These are phyloP conservation scores for Bipolaris bicolor DNA, from an alignment of 2,329 filamentous ascomycete species.

Conservation along the genomic window DNA sequence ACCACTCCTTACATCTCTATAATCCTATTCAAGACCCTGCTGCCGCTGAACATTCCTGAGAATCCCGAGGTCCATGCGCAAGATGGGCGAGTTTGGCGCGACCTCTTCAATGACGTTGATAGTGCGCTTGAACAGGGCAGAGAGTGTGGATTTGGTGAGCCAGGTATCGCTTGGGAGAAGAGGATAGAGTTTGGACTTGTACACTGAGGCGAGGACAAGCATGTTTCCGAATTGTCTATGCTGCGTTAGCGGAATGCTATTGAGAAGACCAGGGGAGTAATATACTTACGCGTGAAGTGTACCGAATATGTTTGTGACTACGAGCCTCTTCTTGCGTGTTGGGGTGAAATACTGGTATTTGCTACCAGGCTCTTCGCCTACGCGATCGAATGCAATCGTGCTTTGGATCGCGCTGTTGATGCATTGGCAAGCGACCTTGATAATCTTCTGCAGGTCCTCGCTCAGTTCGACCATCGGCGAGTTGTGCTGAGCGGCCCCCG, in stretches of 20 bases:
- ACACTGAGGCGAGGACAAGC: slow-evolving; percentile 84
- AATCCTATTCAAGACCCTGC: slow-evolving; percentile 18
- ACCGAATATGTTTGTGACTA: slow-evolving; percentile 95
- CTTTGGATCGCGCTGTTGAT: slow-evolving; percentile 75
- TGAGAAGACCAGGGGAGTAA: background rate
- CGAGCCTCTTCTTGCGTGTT: slow-evolving; percentile 67
- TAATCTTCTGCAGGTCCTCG: slow-evolving; percentile 32
- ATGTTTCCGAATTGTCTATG: slow-evolving; percentile 94
- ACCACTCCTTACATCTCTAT: no score
- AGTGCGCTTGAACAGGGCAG: slow-evolving; percentile 57
- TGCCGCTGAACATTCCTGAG: slow-evolving; percentile 56
- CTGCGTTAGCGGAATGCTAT: slow-evolving; percentile 13
- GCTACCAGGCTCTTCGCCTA: slow-evolving; percentile 49
- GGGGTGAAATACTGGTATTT: slow-evolving; percentile 56
- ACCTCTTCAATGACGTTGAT: slow-evolving; percentile 76
- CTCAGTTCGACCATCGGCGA: slow-evolving; percentile 52
- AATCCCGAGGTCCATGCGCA: slow-evolving; percentile 76
- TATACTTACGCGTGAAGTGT: slow-evolving; percentile 70
- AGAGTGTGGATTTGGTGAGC: slow-evolving; percentile 36
- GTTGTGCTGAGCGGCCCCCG: slow-evolving; percentile 49
- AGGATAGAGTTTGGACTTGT: slow-evolving; percentile 61
- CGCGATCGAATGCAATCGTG: slow-evolving; percentile 78
- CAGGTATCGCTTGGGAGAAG: slow-evolving; percentile 31
- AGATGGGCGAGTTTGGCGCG: slow-evolving; percentile 74
- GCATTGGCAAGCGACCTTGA: slow-evolving; percentile 40